These are phyloP conservation scores for Pseudocercospora fuligena DNA, from an alignment of 2,329 filamentous ascomycete genomes.

Conservation along the genomic window DNA sequence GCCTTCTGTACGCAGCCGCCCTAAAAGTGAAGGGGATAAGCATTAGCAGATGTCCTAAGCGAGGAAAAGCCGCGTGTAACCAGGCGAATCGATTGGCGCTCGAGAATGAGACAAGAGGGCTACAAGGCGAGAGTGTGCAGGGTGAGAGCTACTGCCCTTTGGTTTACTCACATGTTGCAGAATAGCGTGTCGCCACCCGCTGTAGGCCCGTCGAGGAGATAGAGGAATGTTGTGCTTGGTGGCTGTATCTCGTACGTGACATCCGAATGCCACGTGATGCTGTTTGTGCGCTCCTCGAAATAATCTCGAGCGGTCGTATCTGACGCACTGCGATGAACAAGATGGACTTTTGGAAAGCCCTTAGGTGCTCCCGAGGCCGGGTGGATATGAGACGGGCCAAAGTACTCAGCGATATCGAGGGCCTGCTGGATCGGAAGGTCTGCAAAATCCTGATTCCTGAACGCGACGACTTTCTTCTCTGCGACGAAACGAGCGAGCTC, in stretches of 20 bases:
- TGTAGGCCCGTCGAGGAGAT: slow-evolving; percentile 79
- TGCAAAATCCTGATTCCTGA: slow-evolving; percentile 72
- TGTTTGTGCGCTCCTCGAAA: slow-evolving; percentile 71
- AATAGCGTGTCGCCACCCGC: slow-evolving; percentile 84
- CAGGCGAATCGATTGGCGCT: too few species aligned
- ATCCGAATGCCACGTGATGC: slow-evolving; percentile 85
- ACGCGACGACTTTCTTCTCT: slow-evolving; percentile 77
- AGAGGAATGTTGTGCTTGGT: slow-evolving; percentile 87
- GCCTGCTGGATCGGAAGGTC: slow-evolving; percentile 72
- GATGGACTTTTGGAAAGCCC: slow-evolving; percentile 74
- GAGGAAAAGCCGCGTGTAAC: too few species aligned
- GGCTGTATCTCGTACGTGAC: slow-evolving; percentile 88
- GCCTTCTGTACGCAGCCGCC: slow-evolving; percentile 79
- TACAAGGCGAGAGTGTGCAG: too few species aligned
- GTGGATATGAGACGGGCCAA: slow-evolving; percentile 81
- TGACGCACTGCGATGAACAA: slow-evolving; percentile 74
- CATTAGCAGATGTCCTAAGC: too few species aligned
- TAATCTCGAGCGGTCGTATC: slow-evolving; percentile 66
- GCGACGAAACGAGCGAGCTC: slow-evolving; percentile 77
- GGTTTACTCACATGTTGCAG: slow-evolving; percentile 72
- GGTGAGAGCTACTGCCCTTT: too few species aligned
- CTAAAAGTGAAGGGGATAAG: too few species aligned
- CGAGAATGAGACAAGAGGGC: too few species aligned
- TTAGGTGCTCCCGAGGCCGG: slow-evolving; percentile 76
- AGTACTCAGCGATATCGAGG: slow-evolving; percentile 73